Evolutionary conservation across 2,329 filamentous ascomycete species (phyloP).

Genomic region (Trichoderma brevicompactum): DNA sequence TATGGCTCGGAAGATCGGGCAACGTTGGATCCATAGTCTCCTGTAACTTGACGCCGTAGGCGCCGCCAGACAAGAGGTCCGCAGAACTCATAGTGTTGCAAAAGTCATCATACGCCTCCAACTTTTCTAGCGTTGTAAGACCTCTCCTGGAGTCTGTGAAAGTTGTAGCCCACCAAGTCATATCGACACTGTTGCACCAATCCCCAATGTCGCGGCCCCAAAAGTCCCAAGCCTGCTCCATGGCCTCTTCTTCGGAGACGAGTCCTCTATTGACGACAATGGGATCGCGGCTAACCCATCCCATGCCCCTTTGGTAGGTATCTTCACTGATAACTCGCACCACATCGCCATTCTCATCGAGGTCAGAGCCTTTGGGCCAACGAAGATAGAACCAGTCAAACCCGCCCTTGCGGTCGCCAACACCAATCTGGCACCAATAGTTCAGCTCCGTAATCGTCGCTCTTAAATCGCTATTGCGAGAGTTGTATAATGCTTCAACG

Average conservation of each 20-base stretch:
- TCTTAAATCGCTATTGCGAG: slow-evolving; percentile 73
- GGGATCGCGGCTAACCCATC: slow-evolving; percentile 69
- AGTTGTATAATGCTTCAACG: slow-evolving; percentile 70
- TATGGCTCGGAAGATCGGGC: slow-evolving; percentile 56
- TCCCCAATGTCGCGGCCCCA: slow-evolving; percentile 69
- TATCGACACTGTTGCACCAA: slow-evolving; percentile 52
- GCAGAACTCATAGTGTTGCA: slow-evolving; percentile 66
- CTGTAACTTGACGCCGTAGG: slow-evolving; percentile 51
- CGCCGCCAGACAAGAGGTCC: slow-evolving; percentile 61
- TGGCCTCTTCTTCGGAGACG: slow-evolving; percentile 63
- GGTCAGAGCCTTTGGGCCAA: slow-evolving; percentile 73
- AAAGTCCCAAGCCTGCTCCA: slow-evolving; percentile 67
- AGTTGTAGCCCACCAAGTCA: slow-evolving; percentile 47
- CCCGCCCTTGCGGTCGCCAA: slow-evolving; percentile 86
- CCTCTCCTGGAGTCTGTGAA: background rate
- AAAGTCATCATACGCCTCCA: slow-evolving; percentile 59
- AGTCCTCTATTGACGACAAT: slow-evolving; percentile 43
- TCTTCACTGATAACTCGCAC: slow-evolving; percentile 80
- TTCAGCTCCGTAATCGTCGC: slow-evolving; percentile 82
- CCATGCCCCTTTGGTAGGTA: slow-evolving; percentile 80
- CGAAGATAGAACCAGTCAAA: slow-evolving; percentile 86
- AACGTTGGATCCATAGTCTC: slow-evolving; percentile 65
- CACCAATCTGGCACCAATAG: slow-evolving; percentile 96
- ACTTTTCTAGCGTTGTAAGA: slow-evolving; percentile 31
- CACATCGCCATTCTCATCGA: slow-evolving; percentile 67